These are phyloP conservation scores for Beta corolliflora DNA, from an alignment of 179 eudicot genomes.

Conservation along the genomic window DNA sequence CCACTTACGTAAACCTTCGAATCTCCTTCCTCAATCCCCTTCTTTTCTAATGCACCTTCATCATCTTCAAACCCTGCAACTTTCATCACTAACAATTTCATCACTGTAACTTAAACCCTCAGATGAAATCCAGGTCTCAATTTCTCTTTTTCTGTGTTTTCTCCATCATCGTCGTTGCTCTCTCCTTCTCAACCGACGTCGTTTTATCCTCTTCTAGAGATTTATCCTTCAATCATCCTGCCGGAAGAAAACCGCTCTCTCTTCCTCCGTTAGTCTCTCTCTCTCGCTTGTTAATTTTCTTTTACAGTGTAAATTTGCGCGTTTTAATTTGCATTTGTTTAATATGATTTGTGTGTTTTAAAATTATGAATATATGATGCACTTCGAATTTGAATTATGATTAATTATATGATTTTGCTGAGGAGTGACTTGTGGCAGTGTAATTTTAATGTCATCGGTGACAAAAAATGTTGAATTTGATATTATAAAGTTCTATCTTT, in stretches of 20 bases:
- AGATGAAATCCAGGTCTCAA: slow-evolving; percentile 27
- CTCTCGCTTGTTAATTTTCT: not conserved
- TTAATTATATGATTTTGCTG: not conserved
- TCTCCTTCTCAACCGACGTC: slow-evolving; percentile 19
- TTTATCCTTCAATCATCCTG: slow-evolving; percentile 17
- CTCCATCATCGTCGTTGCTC: slow-evolving; percentile 3
- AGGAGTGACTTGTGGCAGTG: not conserved
- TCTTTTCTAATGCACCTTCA: not conserved
- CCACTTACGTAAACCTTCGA: slow-evolving; percentile 16
- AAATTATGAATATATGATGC: no score
- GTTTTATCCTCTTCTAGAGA: slow-evolving; percentile 29
- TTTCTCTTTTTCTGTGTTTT: slow-evolving; percentile 26
- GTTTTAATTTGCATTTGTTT: not conserved
- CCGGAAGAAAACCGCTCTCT: slow-evolving; percentile 29
- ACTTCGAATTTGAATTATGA: not conserved
- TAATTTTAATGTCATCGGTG: not conserved
- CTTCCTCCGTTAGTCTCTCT: slow-evolving; percentile 28
- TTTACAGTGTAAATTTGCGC: not conserved
- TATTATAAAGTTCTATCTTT: not conserved
- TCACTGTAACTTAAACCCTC: slow-evolving; percentile 8
- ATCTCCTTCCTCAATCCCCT: not conserved
- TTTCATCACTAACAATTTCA: not conserved
- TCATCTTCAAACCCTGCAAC: not conserved
- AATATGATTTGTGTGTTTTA: not conserved
- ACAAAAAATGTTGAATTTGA: not conserved